phyloP scores from a whole-genome alignment of 2,329 filamentous ascomycete species.

The Septoria linicola region DNA sequence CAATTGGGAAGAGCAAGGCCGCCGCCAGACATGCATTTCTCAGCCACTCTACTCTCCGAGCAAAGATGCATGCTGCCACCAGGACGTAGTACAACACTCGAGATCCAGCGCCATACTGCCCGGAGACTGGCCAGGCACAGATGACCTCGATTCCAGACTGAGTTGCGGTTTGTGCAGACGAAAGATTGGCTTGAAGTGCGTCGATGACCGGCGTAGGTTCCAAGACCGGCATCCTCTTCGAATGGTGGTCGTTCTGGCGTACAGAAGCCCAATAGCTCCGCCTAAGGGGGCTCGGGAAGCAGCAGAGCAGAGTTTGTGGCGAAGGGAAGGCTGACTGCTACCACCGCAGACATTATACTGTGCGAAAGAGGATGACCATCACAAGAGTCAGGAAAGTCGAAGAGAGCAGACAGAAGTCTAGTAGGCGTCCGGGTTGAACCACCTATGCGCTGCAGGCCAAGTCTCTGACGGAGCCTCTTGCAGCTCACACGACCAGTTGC shows the following conservation, averaged over 20 bases:
- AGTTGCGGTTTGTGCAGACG: not conserved
- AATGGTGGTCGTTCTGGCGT: not conserved
- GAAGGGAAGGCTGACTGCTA: slow-evolving; percentile 3
- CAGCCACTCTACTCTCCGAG: slow-evolving; percentile 62
- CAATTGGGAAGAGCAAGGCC: slow-evolving; percentile 61
- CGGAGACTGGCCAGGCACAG: slow-evolving; percentile 58
- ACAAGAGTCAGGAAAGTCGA: not conserved
- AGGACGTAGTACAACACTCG: slow-evolving; percentile 62
- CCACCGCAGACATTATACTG: slow-evolving; percentile 4
- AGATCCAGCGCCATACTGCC: slow-evolving; percentile 58
- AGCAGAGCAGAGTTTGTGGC: not conserved
- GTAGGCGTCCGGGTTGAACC: not conserved
- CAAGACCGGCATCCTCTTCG: slow-evolving; percentile 3
- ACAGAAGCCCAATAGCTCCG: not conserved
- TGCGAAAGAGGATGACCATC: not conserved
- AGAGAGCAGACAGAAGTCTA: not conserved
- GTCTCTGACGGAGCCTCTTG: not conserved
- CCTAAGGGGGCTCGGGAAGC: not conserved
- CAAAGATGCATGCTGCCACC: slow-evolving; percentile 62
- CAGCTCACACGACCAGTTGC: slow-evolving; percentile 3
- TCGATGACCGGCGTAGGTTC: not conserved
- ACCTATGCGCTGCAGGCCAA: not conserved
- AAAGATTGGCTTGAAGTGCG: slow-evolving; percentile 1
- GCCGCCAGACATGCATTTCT: slow-evolving; percentile 63
- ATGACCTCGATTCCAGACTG: slow-evolving; percentile 43